Evolutionary conservation across 2,329 filamentous ascomycete species (phyloP).

Genomic region (Fusarium chlamydosporum): DNA sequence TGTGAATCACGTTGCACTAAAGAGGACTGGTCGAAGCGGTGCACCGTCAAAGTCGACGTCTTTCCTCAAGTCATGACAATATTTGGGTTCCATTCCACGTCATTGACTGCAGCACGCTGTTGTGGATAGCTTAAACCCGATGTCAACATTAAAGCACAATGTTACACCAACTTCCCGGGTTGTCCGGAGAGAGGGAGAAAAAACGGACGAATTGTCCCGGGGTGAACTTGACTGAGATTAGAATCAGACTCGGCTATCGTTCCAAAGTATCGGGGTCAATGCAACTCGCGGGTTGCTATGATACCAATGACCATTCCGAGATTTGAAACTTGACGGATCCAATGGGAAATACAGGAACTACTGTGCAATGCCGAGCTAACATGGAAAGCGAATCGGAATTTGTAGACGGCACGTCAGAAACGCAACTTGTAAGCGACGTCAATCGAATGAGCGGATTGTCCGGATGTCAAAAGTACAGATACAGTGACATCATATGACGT

Average conservation of each 20-base stretch:
- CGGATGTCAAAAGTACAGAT: constrained; percentile 11
- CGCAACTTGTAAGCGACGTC: constrained; percentile 15
- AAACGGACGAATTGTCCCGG: constrained; percentile 11
- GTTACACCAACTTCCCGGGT: not conserved
- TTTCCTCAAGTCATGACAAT: constrained; percentile 39
- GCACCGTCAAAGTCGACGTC: constrained; percentile 3
- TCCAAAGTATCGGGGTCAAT: constrained; percentile 24
- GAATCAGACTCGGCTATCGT: constrained; percentile 14
- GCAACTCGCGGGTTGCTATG: constrained; percentile 22
- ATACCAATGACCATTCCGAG: constrained; percentile 3
- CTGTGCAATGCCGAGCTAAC: not conserved
- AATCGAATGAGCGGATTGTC: constrained; percentile 16
- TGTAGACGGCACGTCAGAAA: constrained; percentile 11
- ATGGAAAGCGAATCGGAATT: constrained; percentile 9
- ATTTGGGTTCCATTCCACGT: constrained; percentile 1
- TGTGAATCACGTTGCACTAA: constrained; percentile 66
- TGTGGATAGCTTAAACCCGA: not conserved
- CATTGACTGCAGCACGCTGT: constrained; percentile 4
- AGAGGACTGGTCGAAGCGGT: constrained; percentile 13
- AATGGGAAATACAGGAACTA: not conserved
- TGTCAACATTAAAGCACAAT: not conserved
- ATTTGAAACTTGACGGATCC: not conserved
- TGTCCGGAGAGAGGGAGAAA: not conserved
- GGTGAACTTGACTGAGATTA: not conserved
- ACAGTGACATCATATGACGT: constrained; percentile 44